Conservation (phyloP, 177 flowering plant species). For the Vitis hybrid region DNA sequence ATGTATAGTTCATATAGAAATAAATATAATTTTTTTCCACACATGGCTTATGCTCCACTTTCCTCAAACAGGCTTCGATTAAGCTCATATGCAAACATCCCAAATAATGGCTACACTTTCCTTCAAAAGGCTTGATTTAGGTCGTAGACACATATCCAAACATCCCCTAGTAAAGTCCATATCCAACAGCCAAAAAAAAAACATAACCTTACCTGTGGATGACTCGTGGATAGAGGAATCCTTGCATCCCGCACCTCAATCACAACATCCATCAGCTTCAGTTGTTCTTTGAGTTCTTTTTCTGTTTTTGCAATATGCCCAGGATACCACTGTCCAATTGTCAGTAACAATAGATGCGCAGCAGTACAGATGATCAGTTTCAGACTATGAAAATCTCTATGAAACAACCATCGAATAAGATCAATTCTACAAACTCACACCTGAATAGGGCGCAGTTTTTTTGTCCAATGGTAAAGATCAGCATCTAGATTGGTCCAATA, state of each 20-base stretch:
- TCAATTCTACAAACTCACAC: constrained; percentile 28
- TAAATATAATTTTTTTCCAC: too few species aligned
- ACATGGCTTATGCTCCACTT: too few species aligned
- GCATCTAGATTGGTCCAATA: constrained; percentile 72
- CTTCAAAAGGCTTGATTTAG: too few species aligned
- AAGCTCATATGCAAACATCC: too few species aligned
- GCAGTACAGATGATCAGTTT: too few species aligned
- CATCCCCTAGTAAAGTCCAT: background rate
- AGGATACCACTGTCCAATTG: constrained; percentile 84
- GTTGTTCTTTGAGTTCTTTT: constrained; percentile 85
- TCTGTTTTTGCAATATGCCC: constrained; percentile 97
- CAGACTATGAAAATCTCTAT: background rate
- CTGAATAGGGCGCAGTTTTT: constrained; percentile 86
- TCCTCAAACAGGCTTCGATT: too few species aligned
- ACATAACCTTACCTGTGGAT: constrained; percentile 63
- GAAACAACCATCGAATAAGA: background rate
- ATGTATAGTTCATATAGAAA: too few species aligned
- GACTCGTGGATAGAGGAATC: constrained; percentile 91
- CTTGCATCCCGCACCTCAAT: constrained; percentile 98
- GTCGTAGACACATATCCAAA: background rate
- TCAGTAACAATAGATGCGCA: background rate
- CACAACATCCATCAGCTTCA: constrained; percentile 96
- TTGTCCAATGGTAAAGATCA: constrained; percentile 82
- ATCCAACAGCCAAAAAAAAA: background rate
- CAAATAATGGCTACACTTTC: too few species aligned